phyloP scores from a whole-genome alignment of 345 rosid genomes.

The Psidium guajava region DNA sequence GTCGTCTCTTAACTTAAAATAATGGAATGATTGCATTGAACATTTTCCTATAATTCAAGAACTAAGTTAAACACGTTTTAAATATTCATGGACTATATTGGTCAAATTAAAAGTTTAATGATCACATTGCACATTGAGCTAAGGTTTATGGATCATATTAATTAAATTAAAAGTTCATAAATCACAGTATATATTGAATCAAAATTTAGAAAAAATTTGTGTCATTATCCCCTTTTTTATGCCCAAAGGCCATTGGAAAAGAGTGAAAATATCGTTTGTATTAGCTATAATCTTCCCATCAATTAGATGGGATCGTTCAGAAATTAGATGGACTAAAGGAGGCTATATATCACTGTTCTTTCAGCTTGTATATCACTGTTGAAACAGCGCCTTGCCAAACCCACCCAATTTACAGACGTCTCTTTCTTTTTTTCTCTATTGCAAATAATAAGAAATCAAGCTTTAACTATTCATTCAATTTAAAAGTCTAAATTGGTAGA shows the following conservation, averaged over 20 bases:
- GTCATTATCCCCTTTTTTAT: background rate
- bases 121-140: too few relatives aligned
- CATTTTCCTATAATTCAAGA: too few relatives aligned
- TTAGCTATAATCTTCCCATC: background rate
- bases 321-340: background rate
- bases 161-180: too few relatives aligned
- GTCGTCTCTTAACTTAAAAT: too few relatives aligned
- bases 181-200: too few relatives aligned
- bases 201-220: too few relatives aligned
- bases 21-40: too few relatives aligned
- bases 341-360: background rate
- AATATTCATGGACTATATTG: too few relatives aligned
- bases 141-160: too few relatives aligned
- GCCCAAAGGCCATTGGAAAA: background rate
- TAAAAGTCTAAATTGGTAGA: background rate
- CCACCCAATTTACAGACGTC: background rate
- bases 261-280: background rate
- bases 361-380: background rate
- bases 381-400: background rate
- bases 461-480: background rate
- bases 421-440: background rate
- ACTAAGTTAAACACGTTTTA: too few relatives aligned
- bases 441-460: background rate
- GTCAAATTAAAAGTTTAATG: too few relatives aligned
- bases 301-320: background rate